Evolutionary conservation across 2,329 filamentous ascomycete species (phyloP).

Genomic region (Trichothecium sympodiale): DNA sequence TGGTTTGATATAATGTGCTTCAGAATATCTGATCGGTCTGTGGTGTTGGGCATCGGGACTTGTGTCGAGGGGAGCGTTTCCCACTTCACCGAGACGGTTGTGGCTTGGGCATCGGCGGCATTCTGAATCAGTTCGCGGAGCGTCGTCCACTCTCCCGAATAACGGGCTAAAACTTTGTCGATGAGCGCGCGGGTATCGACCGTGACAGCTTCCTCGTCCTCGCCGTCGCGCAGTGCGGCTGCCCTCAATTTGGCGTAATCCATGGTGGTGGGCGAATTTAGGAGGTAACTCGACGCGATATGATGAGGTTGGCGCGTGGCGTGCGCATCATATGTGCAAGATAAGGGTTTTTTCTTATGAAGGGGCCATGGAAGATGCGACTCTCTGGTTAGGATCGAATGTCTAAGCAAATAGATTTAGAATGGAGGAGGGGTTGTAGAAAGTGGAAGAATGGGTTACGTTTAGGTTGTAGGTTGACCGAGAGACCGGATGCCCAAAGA

Average conservation of each 20-base stretch:
- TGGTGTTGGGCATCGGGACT: conserved; percentile 56
- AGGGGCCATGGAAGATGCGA: no score
- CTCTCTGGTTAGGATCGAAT: no score
- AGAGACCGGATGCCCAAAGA: no score
- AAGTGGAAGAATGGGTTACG: no score
- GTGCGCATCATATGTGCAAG: neutral
- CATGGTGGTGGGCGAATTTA: conserved; percentile 30
- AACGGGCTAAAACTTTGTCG: conserved; percentile 92
- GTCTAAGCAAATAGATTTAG: no score
- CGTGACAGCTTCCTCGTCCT: conserved; percentile 93
- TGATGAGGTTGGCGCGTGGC: neutral
- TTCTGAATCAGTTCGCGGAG: conserved; percentile 94
- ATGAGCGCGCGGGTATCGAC: conserved; percentile 95
- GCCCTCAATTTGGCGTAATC: conserved; percentile 71
- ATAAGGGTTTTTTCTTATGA: neutral
- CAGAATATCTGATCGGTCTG: conserved; percentile 58
- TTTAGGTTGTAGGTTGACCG: no score
- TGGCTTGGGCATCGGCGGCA: conserved; percentile 91
- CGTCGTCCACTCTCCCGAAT: conserved; percentile 88
- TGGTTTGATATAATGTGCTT: conserved; percentile 80
- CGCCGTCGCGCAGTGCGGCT: conserved; percentile 73
- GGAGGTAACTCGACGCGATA: no score
- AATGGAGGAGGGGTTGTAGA: no score
- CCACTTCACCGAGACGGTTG: conserved; percentile 80
- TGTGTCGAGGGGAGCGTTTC: conserved; percentile 78